Base-by-base conservation (phyloP, 805 yeast genomes). In the Ogataea allantospora region DNA sequence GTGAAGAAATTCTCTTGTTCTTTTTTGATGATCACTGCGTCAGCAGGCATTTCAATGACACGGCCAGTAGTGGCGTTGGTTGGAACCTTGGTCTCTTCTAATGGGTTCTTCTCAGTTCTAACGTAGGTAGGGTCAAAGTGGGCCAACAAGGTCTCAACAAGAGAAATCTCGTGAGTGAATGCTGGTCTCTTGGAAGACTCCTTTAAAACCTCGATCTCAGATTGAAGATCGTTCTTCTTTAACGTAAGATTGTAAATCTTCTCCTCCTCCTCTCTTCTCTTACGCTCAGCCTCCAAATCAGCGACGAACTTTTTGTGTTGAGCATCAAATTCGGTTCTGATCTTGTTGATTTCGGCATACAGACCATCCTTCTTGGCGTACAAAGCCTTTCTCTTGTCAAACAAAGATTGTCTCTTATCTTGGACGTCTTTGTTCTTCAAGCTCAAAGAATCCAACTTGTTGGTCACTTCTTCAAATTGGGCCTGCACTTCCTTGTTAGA, bases 121-220 rank as follows among this genome's bases (percentile, higher is more conserved):
- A 78, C 86, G 64, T 77, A 80, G 31, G 81, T 58, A 50, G 95
- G 93, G 58, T 88, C 95, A 52, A 93, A 86, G 64, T 77, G 77
- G 24, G 67, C 57, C 59, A 89, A 71, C 58, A 88, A 71, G 38
- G 74, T 68, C 63, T 88, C 86, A 55, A 93, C 84, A 46, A 82
- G 70, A 49, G 73, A 72, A 54, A 91, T 82, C 66, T 93, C 95
- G 30, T 67, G 67, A 42, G 82, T 77, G 66, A 83, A 89, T 18
- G 97, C 98, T 19, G 98, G 96, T 51, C 66, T 66, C 29, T 65
- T 63, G 31, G 88, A 88, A 46, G 78, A 84, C 35, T 78, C 74
- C 68, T 85, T 77, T 55, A 77, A 78, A 56, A 76, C 71, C 52
- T 86, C 87, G 82, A 83, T 53, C 72, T 78, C 65, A 72, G 73